Percentiles rank a stretch among this genome's conserved stretches.
phyloP scores from a whole-genome alignment of 2,329 filamentous ascomycete genomes.

The Beauveria sp. region DNA sequence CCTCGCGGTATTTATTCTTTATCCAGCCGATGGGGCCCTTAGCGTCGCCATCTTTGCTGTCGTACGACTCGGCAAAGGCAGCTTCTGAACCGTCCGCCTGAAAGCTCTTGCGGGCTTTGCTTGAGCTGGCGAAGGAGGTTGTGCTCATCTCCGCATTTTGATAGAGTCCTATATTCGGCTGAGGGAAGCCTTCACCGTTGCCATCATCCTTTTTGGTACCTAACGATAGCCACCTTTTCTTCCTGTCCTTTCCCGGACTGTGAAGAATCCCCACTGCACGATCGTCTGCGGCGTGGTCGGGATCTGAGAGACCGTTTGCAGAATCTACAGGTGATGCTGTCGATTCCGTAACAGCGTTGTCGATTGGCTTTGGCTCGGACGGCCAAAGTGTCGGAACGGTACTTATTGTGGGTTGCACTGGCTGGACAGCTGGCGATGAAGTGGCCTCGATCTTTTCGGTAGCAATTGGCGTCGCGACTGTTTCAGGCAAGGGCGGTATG shows the following conservation, averaged over 20 bases:
- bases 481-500: constrained; percentile 14
- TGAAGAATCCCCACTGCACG: constrained; percentile 26
- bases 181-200: constrained; percentile 35
- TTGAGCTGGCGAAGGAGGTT: constrained; percentile 59
- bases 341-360: constrained; percentile 49
- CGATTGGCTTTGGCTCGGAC: constrained; percentile 19
- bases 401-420: constrained; percentile 11
- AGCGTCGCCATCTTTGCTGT: constrained; percentile 41
- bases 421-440: constrained; percentile 3
- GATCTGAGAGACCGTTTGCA: constrained; percentile 74
- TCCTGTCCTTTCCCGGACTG: constrained; percentile 58
- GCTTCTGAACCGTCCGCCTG: constrained; percentile 45
- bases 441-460: constrained; percentile 6
- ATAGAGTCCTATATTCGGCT: constrained; percentile 50
- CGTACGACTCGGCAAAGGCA: constrained; percentile 31
- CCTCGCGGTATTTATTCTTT: constrained; percentile 52
- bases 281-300: constrained; percentile 62
- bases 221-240: constrained; percentile 65
- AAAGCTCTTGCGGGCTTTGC: constrained; percentile 40
- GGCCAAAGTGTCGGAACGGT: constrained; percentile 11
- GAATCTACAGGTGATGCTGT: constrained; percentile 74
- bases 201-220: constrained; percentile 52
- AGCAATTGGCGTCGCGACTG: constrained; percentile 15
- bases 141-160: constrained; percentile 57
- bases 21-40: constrained; percentile 51